phyloP scores from a whole-genome alignment of 768 basidiomycete species.

The Mycena filopes region DNA sequence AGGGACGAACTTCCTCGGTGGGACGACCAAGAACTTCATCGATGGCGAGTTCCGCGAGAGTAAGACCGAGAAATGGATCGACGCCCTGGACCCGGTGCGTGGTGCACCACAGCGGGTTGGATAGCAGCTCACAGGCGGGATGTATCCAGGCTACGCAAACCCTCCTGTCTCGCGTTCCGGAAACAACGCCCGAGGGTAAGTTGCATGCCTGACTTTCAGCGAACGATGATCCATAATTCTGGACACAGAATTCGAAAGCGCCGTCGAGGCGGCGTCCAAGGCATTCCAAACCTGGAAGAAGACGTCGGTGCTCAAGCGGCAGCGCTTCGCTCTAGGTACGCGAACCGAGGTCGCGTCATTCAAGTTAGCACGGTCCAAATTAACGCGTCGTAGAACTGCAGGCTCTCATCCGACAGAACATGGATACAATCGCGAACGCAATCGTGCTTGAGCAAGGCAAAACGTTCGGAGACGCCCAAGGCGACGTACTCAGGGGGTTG shows the following conservation, averaged over 20 bases:
- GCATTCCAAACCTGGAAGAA: constrained; percentile 93
- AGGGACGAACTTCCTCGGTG: constrained; percentile 87
- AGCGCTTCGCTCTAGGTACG: constrained; percentile 86
- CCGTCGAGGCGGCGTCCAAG: constrained; percentile 86
- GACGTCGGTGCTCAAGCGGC: constrained; percentile 86
- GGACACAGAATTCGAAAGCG: constrained; percentile 78
- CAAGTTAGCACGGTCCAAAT: neutral
- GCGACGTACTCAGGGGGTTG: constrained; percentile 92
- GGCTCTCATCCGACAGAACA: constrained; percentile 84
- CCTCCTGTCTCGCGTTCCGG: constrained; percentile 87
- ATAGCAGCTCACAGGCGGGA: neutral
- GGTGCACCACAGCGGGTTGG: neutral
- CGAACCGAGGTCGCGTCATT: constrained; percentile 35
- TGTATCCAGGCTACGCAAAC: constrained; percentile 84
- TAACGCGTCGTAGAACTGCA: constrained; percentile 61
- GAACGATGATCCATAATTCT: constrained; percentile 22
- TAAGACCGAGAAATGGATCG: constrained; percentile 81
- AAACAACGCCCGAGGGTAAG: constrained; percentile 66
- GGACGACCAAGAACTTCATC: constrained; percentile 91
- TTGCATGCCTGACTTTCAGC: neutral
- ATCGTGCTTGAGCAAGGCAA: constrained; percentile 98
- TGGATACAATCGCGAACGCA: constrained; percentile 85
- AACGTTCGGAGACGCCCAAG: constrained; percentile 93
- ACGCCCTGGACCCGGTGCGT: constrained; percentile 89
- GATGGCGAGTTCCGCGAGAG: constrained; percentile 91